Evolutionary conservation across 2,329 filamentous ascomycete genomes (phyloP).

Genomic region (Epichloe festucae): DNA sequence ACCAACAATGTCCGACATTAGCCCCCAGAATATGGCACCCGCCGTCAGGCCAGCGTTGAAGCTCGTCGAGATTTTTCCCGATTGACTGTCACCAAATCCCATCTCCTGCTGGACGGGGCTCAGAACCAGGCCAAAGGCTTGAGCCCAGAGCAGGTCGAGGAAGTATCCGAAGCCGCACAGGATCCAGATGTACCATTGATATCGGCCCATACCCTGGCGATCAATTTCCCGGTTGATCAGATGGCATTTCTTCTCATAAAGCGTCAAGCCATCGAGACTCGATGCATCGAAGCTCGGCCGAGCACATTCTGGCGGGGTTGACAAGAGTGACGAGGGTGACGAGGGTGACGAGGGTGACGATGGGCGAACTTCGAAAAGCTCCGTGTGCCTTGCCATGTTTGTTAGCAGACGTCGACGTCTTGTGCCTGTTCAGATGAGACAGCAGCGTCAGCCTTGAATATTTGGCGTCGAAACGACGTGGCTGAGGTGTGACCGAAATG

Average conservation of each 20-base stretch:
- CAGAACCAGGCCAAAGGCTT: slow-evolving; percentile 42
- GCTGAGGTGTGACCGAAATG: too few relatives aligned
- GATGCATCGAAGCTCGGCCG: slow-evolving; percentile 4
- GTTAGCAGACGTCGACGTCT: too few relatives aligned
- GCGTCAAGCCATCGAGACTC: slow-evolving; percentile 11
- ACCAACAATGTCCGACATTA: slow-evolving; percentile 38
- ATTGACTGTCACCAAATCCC: slow-evolving; percentile 28
- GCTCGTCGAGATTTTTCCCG: slow-evolving; percentile 37
- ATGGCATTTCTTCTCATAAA: slow-evolving; percentile 23
- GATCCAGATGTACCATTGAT: slow-evolving; percentile 39
- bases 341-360: not conserved
- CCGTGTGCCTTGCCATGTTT: too few relatives aligned
- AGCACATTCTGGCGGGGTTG: not conserved
- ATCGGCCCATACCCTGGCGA: slow-evolving; percentile 36
- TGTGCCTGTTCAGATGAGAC: too few relatives aligned
- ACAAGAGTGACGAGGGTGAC: not conserved
- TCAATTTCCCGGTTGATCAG: slow-evolving; percentile 33
- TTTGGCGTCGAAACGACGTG: too few relatives aligned
- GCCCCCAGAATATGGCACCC: slow-evolving; percentile 42
- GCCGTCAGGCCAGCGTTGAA: slow-evolving; percentile 32
- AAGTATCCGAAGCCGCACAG: slow-evolving; percentile 42
- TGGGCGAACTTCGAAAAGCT: not conserved
- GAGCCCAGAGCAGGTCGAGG: slow-evolving; percentile 44
- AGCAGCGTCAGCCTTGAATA: too few relatives aligned
- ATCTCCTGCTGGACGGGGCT: slow-evolving; percentile 43